phyloP scores from a whole-genome alignment of 306 rosid genomes.

The Citrullus mucosospermus region DNA sequence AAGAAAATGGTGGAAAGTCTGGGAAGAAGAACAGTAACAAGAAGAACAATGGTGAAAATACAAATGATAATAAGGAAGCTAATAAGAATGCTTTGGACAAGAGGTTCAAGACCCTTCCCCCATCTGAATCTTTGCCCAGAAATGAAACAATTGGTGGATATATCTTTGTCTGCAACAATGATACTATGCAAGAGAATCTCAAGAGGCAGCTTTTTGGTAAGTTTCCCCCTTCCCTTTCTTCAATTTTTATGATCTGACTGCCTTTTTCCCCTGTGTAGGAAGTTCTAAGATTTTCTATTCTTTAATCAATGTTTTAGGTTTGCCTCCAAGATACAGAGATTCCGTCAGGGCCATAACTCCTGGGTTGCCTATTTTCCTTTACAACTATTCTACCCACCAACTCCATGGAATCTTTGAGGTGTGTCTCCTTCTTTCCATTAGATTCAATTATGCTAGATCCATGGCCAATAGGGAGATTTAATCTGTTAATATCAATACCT shows the following conservation, averaged over 20 bases:
- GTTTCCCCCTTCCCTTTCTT: background rate
- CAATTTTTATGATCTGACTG: background rate
- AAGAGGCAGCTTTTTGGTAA: conserved; percentile 79
- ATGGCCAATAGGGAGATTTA: background rate
- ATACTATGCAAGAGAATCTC: conserved; percentile 92
- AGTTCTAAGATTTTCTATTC: background rate
- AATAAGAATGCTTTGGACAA: conserved; percentile 40
- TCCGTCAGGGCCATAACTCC: conserved; percentile 91
- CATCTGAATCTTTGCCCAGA: conserved; percentile 67
- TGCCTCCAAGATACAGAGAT: conserved; percentile 89
- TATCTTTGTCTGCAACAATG: conserved; percentile 92
- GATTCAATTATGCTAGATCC: background rate
- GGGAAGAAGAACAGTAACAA: conserved; percentile 10
- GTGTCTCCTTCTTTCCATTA: background rate
- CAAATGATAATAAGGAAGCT: conserved; percentile 30
- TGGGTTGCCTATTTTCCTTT: conserved; percentile 89
- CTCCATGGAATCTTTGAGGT: conserved; percentile 99
- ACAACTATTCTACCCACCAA: conserved; percentile 95
- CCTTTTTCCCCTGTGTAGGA: background rate
- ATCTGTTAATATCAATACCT: background rate
- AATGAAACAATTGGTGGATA: conserved; percentile 83
- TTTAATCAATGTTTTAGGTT: conserved; percentile 28
- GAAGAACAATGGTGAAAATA: conserved; percentile 23
- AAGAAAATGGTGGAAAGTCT: conserved; percentile 32
- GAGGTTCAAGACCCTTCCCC: conserved; percentile 74